Percentiles rank a stretch among this genome's conserved stretches.
Evolutionary conservation across 306 rosid genomes (phyloP).

Genomic region (Citrullus mucosospermus): DNA sequence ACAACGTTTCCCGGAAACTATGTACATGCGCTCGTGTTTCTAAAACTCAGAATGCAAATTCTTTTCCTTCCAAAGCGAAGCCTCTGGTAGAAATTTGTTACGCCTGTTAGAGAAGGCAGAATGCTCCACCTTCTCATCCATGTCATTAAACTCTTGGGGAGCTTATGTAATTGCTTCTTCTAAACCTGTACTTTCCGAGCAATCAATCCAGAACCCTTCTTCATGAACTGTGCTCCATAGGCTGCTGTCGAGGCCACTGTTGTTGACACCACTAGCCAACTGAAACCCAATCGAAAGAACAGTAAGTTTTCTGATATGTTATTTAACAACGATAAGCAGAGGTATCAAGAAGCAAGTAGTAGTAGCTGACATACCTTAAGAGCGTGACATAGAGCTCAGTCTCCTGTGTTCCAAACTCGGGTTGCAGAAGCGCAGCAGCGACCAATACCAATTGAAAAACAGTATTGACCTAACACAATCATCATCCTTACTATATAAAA

Average conservation of each 20-base stretch:
- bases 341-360: background rate
- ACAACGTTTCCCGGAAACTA: background rate
- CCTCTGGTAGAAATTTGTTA: background rate
- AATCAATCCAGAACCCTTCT: constrained; percentile 18
- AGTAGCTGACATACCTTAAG: constrained; percentile 39
- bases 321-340: background rate
- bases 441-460: constrained; percentile 76
- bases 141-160: background rate
- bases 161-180: background rate
- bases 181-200: constrained; percentile 12
- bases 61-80: background rate
- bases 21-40: background rate
- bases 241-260: constrained; percentile 56
- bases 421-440: constrained; percentile 79
- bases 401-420: constrained; percentile 74
- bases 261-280: constrained; percentile 89
- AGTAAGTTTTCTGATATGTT: background rate
- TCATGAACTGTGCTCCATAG: constrained; percentile 42
- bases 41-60: background rate
- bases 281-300: constrained; percentile 20
- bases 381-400: constrained; percentile 46
- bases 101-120: background rate
- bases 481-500: constrained; percentile 7
- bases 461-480: constrained; percentile 63
- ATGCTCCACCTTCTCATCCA: background rate